Evolutionary conservation across 2,329 filamentous ascomycete genomes (phyloP), one percentile per base, ranked within the genome.

Genomic region (Colletotrichum magnum): DNA sequence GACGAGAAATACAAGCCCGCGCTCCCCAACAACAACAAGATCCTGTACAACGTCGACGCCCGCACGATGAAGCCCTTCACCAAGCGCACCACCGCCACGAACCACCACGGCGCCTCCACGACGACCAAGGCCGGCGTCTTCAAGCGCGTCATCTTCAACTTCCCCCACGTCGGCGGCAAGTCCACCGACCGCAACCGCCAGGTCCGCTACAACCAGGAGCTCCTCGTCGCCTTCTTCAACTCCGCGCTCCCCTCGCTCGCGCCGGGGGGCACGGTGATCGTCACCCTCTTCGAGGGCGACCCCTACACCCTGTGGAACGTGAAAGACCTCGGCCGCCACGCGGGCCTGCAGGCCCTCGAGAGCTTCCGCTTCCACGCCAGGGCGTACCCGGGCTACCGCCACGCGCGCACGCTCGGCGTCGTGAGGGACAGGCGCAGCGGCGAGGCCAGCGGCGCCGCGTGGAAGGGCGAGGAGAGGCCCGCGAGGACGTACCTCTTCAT

Each of bases 251-350:
- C 80, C 2, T 84, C 86, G 2, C 84, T 93, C 2, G 81, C 87
- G 0, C 83, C 71, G 39, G 84, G 86, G 6, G 90, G 90, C 43
- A 78, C 88, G 74, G 90, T 98, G 62, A 81, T 97, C 60, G 90
- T 98, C 24, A 97, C 94, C 0, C 83, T 98, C 10, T 99, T 99
- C 79, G 95, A 98, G 79, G 93, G 93, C 68, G 92, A 97, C 79
- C 96, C 96, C 0, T 99, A 99, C 79, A 95, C 94, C 2, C 87
- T 98, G 1, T 99, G 96, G 96, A 98, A 98, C 82, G 87, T 98
- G 28, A 89, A 91, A 43, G 95, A 98, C 82, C 85, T 99, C 32
- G 96, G 89, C 2, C 87, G 95, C 6, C 94, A 97, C 78, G 86
- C 86, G 5, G 93, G 92, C 5, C 82, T 95, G 58, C 87, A 88